Evolutionary conservation across 345 rosid species (phyloP).

Genomic region (Euphorbia pulcherrima): DNA sequence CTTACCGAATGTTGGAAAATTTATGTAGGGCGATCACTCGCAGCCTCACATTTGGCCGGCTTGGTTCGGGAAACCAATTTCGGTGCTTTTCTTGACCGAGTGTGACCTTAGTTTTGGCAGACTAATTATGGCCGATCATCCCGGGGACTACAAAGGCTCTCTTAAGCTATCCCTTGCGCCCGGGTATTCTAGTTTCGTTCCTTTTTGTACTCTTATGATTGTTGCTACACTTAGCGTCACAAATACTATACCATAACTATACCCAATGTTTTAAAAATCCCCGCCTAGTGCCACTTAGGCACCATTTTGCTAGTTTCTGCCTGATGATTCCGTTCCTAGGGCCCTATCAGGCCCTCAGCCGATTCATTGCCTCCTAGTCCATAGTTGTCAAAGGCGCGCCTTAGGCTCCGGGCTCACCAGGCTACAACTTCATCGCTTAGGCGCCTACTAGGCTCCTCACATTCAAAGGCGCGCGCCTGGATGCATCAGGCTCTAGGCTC

Average conservation of each 20-base stretch:
- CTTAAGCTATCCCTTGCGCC: conserved; percentile 73
- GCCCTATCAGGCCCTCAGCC: no score
- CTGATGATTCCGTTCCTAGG: no score
- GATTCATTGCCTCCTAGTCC: no score
- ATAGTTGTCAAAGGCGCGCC: no score
- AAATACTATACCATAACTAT: not conserved
- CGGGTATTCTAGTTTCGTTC: conserved; percentile 52
- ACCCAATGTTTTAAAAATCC: no score
- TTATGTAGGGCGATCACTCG: conserved; percentile 79
- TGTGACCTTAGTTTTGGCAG: conserved; percentile 80
- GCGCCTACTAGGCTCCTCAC: no score
- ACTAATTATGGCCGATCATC: conserved; percentile 49
- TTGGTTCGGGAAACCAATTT: conserved; percentile 79
- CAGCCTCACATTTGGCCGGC: conserved; percentile 68
- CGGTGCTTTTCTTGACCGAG: conserved; percentile 67
- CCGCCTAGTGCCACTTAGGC: no score
- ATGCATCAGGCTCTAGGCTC: no score
- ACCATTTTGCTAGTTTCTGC: no score
- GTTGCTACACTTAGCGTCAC: not conserved
- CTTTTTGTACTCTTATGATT: not conserved
- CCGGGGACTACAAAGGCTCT: conserved; percentile 79
- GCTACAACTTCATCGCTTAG: no score
- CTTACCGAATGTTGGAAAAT: conserved; percentile 11
- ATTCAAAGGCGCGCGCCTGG: no score
- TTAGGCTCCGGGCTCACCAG: no score